Conservation (phyloP, 179 eudicot species). For the Sideroxylon spinosum region DNA sequence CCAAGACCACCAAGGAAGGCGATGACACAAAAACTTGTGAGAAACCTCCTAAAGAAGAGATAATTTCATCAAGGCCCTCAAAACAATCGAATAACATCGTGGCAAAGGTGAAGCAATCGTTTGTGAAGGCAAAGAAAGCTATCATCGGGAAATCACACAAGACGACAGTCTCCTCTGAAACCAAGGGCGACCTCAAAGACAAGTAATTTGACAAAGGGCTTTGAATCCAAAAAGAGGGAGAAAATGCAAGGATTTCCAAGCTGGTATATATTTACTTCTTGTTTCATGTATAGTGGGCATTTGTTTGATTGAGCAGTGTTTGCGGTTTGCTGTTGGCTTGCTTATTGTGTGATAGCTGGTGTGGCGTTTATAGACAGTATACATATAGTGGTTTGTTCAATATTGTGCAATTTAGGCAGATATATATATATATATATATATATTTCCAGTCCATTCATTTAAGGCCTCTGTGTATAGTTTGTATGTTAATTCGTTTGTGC, state of each 20-base stretch:
- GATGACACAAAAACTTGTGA: conserved; percentile 17
- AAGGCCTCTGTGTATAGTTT: background rate
- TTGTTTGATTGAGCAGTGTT: conserved; percentile 3
- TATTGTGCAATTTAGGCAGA: conserved; percentile 1
- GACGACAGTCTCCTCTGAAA: conserved; percentile 44
- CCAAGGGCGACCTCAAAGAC: conserved; percentile 52
- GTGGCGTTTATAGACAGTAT: conserved; percentile 8
- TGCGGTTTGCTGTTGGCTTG: conserved; percentile 12
- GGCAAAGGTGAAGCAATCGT: conserved; percentile 71
- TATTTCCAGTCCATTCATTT: background rate
- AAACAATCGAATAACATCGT: conserved; percentile 60
- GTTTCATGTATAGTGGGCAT: background rate
- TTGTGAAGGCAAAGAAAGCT: conserved; percentile 86
- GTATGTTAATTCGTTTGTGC: conserved; percentile 9
- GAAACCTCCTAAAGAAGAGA: conserved; percentile 46
- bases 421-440: too few relatives aligned
- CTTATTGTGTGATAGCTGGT: conserved; percentile 1
- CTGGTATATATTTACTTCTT: background rate
- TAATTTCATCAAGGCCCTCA: conserved; percentile 37
- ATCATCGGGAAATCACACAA: conserved; percentile 69
- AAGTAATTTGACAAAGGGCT: conserved; percentile 20
- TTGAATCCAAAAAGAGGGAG: background rate
- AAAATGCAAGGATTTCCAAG: conserved; percentile 8
- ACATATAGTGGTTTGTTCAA: conserved; percentile 8
- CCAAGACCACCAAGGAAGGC: conserved; percentile 26